Evolutionary conservation across 805 yeast species (phyloP).

Genomic region (Diddensiella santjacobensis): DNA sequence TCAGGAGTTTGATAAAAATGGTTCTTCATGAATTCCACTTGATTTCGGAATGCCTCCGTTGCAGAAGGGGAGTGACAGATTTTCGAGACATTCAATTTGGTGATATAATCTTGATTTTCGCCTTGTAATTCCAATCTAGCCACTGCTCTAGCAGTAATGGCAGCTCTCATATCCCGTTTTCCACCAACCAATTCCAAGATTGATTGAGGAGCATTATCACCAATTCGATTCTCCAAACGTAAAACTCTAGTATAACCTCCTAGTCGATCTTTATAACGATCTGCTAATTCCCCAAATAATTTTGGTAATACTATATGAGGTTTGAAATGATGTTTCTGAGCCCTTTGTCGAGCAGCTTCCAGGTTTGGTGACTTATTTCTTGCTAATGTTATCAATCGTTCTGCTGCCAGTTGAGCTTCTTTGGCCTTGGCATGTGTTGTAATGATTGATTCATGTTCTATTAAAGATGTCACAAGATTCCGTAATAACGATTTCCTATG

Average conservation of each 20-base stretch:
- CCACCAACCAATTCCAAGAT: slow-evolving; percentile 83
- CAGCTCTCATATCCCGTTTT: slow-evolving; percentile 63
- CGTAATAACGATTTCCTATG: slow-evolving; percentile 56
- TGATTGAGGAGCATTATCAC: slow-evolving; percentile 88
- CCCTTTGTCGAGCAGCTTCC: slow-evolving; percentile 25
- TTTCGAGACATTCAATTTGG: slow-evolving; percentile 54
- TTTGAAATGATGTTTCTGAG: slow-evolving; percentile 45
- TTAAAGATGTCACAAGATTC: slow-evolving; percentile 61
- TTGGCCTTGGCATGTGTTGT: slow-evolving; percentile 77
- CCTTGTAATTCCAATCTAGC: slow-evolving; percentile 74
- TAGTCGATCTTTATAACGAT: slow-evolving; percentile 56
- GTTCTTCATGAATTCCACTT: slow-evolving; percentile 56
- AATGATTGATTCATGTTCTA: slow-evolving; percentile 65
- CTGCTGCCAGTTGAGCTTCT: slow-evolving; percentile 60
- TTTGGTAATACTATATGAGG: slow-evolving; percentile 55
- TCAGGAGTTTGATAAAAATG: slow-evolving; percentile 37
- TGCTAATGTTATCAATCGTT: slow-evolving; percentile 59
- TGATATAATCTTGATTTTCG: slow-evolving; percentile 48
- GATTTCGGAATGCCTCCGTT: slow-evolving; percentile 48
- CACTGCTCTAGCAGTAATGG: slow-evolving; percentile 75
- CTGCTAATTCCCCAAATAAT: slow-evolving; percentile 58
- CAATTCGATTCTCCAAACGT: slow-evolving; percentile 77
- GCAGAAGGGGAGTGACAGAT: slow-evolving; percentile 51
- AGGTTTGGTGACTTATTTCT: slow-evolving; percentile 35
- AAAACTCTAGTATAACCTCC: slow-evolving; percentile 87